A percentile compares a stretch with the other conserved stretches of the same genome.
phyloP scores from a whole-genome alignment of 2,329 filamentous ascomycete genomes.

The Cytospora paraplurivora region DNA sequence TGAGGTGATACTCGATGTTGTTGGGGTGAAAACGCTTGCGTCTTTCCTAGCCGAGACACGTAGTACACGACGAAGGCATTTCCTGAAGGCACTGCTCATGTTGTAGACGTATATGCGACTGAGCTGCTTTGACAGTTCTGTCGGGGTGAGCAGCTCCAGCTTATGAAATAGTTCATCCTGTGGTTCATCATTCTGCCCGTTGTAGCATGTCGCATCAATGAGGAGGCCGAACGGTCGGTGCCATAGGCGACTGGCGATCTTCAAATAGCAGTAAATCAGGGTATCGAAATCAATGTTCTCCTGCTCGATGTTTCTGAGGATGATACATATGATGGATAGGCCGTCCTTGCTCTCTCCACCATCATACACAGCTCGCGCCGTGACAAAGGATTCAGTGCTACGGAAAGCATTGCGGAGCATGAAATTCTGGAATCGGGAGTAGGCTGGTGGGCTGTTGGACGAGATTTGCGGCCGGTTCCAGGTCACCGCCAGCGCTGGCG shows the following conservation, averaged over 20 bases:
- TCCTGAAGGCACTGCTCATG: slow-evolving; percentile 71
- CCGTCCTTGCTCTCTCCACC: slow-evolving; percentile 72
- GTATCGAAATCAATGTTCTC: slow-evolving; percentile 68
- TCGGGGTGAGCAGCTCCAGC: slow-evolving; percentile 63
- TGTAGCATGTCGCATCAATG: slow-evolving; percentile 71
- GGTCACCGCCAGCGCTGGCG: slow-evolving; percentile 67
- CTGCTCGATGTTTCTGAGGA: slow-evolving; percentile 67
- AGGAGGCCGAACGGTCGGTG: slow-evolving; percentile 68
- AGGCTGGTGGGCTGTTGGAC: slow-evolving; percentile 62
- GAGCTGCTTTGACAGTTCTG: slow-evolving; percentile 61
- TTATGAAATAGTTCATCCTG: slow-evolving; percentile 67
- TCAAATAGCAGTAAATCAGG: slow-evolving; percentile 67
- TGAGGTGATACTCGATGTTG: slow-evolving; percentile 67
- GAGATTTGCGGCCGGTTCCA: slow-evolving; percentile 71
- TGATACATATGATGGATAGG: slow-evolving; percentile 68
- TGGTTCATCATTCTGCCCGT: slow-evolving; percentile 62
- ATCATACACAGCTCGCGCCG: slow-evolving; percentile 68
- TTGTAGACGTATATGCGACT: slow-evolving; percentile 69
- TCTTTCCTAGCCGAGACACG: slow-evolving; percentile 64
- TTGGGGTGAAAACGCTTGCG: slow-evolving; percentile 60
- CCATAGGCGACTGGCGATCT: slow-evolving; percentile 72
- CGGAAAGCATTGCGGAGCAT: slow-evolving; percentile 71
- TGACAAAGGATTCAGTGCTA: slow-evolving; percentile 65
- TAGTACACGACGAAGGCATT: slow-evolving; percentile 66
- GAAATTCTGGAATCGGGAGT: slow-evolving; percentile 71